phyloP scores from a whole-genome alignment of 805 yeast species.

The Ogataea trehalophila region DNA sequence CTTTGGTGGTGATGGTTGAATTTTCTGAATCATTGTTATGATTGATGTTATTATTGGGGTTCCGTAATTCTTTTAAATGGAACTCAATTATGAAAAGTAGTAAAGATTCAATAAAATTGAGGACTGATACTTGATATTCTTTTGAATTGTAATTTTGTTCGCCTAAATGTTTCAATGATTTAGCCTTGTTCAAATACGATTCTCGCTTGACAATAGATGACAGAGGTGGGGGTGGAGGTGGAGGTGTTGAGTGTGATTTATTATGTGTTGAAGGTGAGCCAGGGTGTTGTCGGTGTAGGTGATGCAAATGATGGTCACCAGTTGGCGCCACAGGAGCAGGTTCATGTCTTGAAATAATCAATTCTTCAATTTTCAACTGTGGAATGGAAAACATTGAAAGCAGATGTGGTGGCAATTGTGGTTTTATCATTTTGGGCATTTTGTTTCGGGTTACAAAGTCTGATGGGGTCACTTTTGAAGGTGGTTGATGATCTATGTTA shows the following conservation, averaged over 20 bases:
- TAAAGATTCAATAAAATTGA: conserved; percentile 22
- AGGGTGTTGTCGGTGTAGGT: too few relatives aligned
- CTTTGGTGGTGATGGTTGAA: conserved; percentile 2
- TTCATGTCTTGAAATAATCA: not conserved
- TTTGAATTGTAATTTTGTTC: conserved; percentile 13
- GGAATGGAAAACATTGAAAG: conserved; percentile 11
- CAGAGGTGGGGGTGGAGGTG: too few relatives aligned
- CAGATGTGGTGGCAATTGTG: conserved; percentile 12
- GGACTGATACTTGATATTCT: conserved; percentile 12
- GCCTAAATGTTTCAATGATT: conserved; percentile 13
- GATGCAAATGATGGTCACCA: too few relatives aligned
- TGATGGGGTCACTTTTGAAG: not conserved
- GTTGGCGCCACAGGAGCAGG: too few relatives aligned
- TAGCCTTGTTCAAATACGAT: conserved; percentile 7
- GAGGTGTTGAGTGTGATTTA: too few relatives aligned
- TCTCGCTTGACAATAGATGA: not conserved
- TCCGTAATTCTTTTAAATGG: conserved; percentile 14
- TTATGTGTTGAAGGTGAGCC: too few relatives aligned
- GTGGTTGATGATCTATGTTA: not conserved
- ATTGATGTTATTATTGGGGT: not conserved
- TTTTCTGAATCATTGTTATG: not conserved
- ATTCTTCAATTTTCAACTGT: conserved; percentile 16
- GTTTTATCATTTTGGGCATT: conserved; percentile 18
- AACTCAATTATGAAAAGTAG: conserved; percentile 23
- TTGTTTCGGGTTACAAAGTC: conserved; percentile 6